A percentile compares a stretch with the other conserved stretches of the same genome.
These are phyloP conservation scores for Cercospora sesami DNA, from an alignment of 2,329 filamentous ascomycete species.

Conservation along the genomic window DNA sequence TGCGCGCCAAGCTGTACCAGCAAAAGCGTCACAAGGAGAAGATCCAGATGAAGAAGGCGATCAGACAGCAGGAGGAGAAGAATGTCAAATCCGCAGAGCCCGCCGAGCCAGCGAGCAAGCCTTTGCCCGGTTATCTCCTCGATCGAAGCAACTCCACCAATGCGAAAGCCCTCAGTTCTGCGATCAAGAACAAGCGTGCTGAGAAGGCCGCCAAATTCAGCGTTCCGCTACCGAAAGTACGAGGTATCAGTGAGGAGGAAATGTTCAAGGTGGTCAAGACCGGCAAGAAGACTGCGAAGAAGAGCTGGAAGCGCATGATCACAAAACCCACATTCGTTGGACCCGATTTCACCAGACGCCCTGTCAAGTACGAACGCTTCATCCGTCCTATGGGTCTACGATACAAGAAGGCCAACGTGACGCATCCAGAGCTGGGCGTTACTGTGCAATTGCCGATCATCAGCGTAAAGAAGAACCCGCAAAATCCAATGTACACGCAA, in stretches of 20 bases:
- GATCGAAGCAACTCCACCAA: constrained; percentile 72
- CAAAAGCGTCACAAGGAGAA: constrained; percentile 96
- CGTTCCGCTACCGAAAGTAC: constrained; percentile 90
- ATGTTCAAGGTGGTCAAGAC: constrained; percentile 98
- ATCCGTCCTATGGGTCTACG: constrained; percentile 71
- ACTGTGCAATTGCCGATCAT: constrained; percentile 75
- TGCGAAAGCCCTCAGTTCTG: constrained; percentile 73
- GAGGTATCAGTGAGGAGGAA: constrained; percentile 91
- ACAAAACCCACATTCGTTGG: constrained; percentile 84
- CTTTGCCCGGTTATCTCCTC: constrained; percentile 88
- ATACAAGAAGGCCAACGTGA: constrained; percentile 72
- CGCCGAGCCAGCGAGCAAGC: constrained; percentile 74
- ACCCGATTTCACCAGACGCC: constrained; percentile 81
- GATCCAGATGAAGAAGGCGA: constrained; percentile 94
- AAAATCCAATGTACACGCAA: constrained; percentile 88
- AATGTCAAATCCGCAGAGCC: constrained; percentile 84
- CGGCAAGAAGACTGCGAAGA: constrained; percentile 90
- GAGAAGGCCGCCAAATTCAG: constrained; percentile 94
- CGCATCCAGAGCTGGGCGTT: constrained; percentile 76
- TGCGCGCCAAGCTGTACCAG: constrained; percentile 89
- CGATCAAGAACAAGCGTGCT: constrained; percentile 92
- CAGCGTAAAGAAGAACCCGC: constrained; percentile 77
- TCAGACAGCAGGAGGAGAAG: constrained; percentile 92
- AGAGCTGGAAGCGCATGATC: constrained; percentile 71
- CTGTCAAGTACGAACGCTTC: constrained; percentile 62